Conservation (phyloP, 495 filamentous ascomycete genomes). For the Amphirosellinia nigrospora region DNA sequence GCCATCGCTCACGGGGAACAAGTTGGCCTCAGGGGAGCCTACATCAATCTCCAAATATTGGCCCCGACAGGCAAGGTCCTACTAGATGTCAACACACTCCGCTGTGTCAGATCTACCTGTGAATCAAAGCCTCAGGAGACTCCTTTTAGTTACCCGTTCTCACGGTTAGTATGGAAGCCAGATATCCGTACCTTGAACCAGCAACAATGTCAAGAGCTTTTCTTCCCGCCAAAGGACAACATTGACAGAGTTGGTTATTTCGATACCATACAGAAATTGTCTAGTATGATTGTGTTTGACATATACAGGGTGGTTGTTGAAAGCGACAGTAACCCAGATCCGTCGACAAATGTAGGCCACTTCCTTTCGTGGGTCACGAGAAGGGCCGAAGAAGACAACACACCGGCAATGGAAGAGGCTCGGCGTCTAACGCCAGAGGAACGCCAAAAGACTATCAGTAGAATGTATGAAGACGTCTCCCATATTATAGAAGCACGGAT, state of each 20-base stretch:
- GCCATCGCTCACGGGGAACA: constrained; percentile 20
- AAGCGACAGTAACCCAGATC: not conserved
- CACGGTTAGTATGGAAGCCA: constrained; percentile 28
- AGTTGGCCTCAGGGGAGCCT: constrained; percentile 17
- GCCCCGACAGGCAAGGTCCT: constrained; percentile 13
- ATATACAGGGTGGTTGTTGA: not conserved
- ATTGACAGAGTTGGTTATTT: not conserved
- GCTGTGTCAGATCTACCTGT: constrained; percentile 10
- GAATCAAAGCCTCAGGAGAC: not conserved
- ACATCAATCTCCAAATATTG: constrained; percentile 17
- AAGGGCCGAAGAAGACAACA: not conserved
- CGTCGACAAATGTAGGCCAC: constrained; percentile 10
- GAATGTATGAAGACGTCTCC: not conserved
- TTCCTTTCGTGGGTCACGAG: constrained; percentile 27
- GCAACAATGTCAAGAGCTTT: constrained; percentile 5
- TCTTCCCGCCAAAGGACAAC: constrained; percentile 25
- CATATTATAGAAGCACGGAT: constrained; percentile 1
- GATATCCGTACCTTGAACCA: constrained; percentile 28
- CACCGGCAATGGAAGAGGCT: not conserved
- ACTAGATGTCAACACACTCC: constrained; percentile 16
- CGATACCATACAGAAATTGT: not conserved
- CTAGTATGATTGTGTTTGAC: constrained; percentile 4
- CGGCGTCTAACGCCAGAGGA: not conserved
- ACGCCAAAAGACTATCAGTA: not conserved
- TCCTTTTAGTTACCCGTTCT: constrained; percentile 23